These are phyloP conservation scores for Xylaria sp. DNA, from an alignment of 2,329 filamentous ascomycete species.

Conservation along the genomic window DNA sequence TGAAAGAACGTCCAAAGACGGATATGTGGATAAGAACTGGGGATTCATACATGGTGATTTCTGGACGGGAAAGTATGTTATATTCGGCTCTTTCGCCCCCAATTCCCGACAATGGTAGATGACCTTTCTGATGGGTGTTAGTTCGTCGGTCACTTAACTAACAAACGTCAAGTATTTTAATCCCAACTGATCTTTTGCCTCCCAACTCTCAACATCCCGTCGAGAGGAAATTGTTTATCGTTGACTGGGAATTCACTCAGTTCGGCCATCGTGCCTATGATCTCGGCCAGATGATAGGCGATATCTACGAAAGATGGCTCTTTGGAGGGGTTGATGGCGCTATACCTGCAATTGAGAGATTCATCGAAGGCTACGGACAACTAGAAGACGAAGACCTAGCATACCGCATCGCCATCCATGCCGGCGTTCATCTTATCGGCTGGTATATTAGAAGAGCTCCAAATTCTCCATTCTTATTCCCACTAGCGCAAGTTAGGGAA, in stretches of 20 bases:
- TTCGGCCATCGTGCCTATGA: constrained; percentile 54
- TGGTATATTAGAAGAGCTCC: constrained; percentile 21
- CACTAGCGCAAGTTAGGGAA: constrained; percentile 2
- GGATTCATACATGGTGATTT: constrained; percentile 56
- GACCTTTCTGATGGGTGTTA: too few relatives aligned
- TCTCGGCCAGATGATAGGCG: constrained; percentile 56
- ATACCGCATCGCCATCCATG: constrained; percentile 54
- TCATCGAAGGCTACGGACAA: constrained; percentile 53
- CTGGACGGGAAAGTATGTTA: constrained; percentile 56
- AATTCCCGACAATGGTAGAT: not conserved
- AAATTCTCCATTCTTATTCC: constrained; percentile 2
- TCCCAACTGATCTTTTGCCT: not conserved
- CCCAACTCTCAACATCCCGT: not conserved
- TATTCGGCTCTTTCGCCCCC: not conserved
- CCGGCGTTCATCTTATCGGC: constrained; percentile 53
- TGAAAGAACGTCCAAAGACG: not conserved
- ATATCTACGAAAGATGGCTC: constrained; percentile 54
- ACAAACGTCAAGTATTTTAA: constrained; percentile 14
- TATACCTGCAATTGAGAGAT: constrained; percentile 50
- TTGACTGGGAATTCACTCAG: constrained; percentile 58
- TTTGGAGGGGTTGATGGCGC: constrained; percentile 49
- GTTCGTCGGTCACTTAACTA: not conserved
- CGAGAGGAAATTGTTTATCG: constrained; percentile 48
- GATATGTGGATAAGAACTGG: constrained; percentile 24
- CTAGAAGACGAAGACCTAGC: constrained; percentile 51